Percentiles rank a stretch among this genome's conserved stretches.
phyloP scores from a whole-genome alignment of 2,329 filamentous ascomycete species.

The Colletotrichum horii region DNA sequence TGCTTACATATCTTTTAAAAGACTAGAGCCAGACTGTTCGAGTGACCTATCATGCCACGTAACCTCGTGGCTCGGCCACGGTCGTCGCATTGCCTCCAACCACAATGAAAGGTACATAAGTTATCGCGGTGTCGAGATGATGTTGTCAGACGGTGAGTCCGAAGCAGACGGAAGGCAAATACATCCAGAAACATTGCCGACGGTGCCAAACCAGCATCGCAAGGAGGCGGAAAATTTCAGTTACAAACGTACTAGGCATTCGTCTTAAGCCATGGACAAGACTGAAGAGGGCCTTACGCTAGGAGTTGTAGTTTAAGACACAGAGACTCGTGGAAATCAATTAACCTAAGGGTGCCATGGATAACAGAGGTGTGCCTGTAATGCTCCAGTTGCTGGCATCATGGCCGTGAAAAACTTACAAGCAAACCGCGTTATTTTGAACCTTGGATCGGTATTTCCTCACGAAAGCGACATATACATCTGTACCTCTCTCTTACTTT shows the following conservation, averaged over 20 bases:
- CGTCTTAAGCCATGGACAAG: no score
- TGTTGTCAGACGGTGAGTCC: background rate
- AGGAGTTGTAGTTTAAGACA: background rate
- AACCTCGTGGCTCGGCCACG: background rate
- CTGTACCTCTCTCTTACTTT: no score
- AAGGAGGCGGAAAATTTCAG: background rate
- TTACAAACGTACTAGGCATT: no score
- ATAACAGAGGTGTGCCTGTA: background rate
- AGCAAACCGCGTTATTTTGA: no score
- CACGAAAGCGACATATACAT: no score
- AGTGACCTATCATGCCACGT: background rate
- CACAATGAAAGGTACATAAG: background rate
- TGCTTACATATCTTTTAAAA: background rate
- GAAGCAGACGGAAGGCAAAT: background rate
- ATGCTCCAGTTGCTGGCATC: no score
- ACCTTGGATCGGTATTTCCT: no score
- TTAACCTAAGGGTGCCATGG: background rate
- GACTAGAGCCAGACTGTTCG: accelerated
- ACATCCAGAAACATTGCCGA: background rate
- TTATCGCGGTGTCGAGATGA: background rate
- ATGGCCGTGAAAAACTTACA: no score
- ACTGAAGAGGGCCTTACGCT: no score
- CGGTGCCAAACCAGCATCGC: background rate
- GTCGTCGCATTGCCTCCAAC: background rate
- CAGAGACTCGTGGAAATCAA: background rate